Base-by-base conservation (phyloP, 2,329 filamentous ascomycete genomes). In the Colletotrichum filicis region DNA sequence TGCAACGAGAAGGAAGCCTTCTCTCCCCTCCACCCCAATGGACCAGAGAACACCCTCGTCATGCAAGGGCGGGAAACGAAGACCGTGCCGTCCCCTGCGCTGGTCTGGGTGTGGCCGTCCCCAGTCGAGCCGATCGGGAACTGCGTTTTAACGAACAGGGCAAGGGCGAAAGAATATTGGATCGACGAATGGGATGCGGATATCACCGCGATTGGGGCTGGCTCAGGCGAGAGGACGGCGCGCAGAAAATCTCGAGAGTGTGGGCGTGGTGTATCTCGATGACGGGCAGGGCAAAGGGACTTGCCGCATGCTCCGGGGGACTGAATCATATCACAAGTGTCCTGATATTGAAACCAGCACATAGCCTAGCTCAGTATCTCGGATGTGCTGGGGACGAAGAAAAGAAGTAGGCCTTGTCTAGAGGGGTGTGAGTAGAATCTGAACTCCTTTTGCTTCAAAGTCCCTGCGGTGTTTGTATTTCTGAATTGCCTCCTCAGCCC, bases 31-130 rank as follows among this genome's bases (percentile, higher is more conserved):
- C 3, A 9, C 42, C 42, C 7, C 42, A 49, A 49, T 19, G 42
- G 8, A n/a, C 42, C 49, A 57, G 46, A 60, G 5, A 37, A 61
- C 26, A 65, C 42, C 66, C 56, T 61, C 53, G 8, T 70, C 66
- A 73, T 61, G 66, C 66, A 70, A 61, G 61, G 56, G 66, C 66
- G 66, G 71, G 32, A 69, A 55, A 32, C 19, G 24, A 65, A 46
- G 49, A 28, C 66, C 24, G 56, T 56, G 55, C 60, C 32, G 52
- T 56, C 62, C 58, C 66, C 46, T 59, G 66, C 24, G 60, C 59
- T 55, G 42, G 46, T 11, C 26, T 32, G 55, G 42, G 9, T 42
- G 37, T 16, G 37, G 37, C 16, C 37, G 16, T 19, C 7, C 42
- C 42, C 42, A 49, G 42, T 60, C 28, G 56, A 56, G 56, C 61